These are phyloP conservation scores for Cyanodermella asteris DNA, from an alignment of 2,329 filamentous ascomycete genomes.

Conservation along the genomic window DNA sequence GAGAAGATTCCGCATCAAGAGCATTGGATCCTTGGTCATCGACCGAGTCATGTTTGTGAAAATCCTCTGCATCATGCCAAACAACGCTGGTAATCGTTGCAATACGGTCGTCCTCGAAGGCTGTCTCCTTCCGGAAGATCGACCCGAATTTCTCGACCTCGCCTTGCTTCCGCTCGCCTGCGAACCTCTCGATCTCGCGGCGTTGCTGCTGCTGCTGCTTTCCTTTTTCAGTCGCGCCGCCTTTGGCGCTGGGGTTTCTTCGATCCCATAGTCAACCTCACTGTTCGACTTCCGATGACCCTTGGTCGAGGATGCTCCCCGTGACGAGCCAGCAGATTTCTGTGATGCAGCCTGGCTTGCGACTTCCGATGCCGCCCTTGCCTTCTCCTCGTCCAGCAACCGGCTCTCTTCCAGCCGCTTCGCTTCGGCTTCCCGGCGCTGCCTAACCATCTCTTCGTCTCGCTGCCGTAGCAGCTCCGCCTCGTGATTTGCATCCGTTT, in stretches of 20 bases:
- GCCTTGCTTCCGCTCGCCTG: slow-evolving; percentile 19
- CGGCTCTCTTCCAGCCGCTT: slow-evolving; percentile 12
- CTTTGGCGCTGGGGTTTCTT: slow-evolving; percentile 23
- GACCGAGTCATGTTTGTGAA: slow-evolving; percentile 28
- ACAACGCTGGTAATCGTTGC: too few species aligned
- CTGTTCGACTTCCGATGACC: slow-evolving; percentile 35
- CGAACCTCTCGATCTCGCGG: too few species aligned
- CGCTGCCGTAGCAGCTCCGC: slow-evolving; percentile 40
- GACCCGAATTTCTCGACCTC: too few species aligned
- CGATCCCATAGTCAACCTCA: slow-evolving; percentile 49
- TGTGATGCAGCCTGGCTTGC: slow-evolving; percentile 17
- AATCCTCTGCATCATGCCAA: slow-evolving; percentile 20
- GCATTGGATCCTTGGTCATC: slow-evolving; percentile 32
- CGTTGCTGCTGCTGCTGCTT: slow-evolving; percentile 7
- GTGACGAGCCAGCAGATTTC: too few species aligned
- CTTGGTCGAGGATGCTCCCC: slow-evolving; percentile 14
- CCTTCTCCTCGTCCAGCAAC: slow-evolving; percentile 17
- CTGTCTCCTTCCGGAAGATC: too few species aligned
- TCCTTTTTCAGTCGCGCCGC: slow-evolving; percentile 8
- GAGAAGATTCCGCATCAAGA: slow-evolving; percentile 40
- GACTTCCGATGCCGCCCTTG: slow-evolving; percentile 3
- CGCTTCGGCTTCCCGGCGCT: slow-evolving; percentile 23
- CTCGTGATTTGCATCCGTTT: slow-evolving; percentile 43
- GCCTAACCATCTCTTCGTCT: slow-evolving; percentile 29
- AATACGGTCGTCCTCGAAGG: too few species aligned